phyloP scores from a whole-genome alignment of 176 grass and related monocot genomes.

The Otatea glauca region DNA sequence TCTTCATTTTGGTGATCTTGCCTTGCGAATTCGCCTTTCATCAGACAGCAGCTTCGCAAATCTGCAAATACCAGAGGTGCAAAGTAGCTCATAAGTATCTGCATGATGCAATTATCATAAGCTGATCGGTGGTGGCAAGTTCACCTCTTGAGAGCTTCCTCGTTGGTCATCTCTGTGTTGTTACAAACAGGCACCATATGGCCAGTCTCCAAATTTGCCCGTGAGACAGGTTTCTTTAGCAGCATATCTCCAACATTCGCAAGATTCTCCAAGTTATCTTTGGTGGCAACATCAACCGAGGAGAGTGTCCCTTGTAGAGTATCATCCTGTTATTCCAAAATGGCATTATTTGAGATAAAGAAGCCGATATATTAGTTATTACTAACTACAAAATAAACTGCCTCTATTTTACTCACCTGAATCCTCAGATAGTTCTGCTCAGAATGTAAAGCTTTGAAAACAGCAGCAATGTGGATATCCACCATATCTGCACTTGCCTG shows the following conservation, averaged over 20 bases:
- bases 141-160: conserved; percentile 72
- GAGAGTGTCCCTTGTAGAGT: conserved; percentile 57
- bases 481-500: conserved; percentile 89
- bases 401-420: conserved; percentile 57
- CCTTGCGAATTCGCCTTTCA: conserved; percentile 59
- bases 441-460: conserved; percentile 76
- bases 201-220: conserved; percentile 73
- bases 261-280: conserved; percentile 77
- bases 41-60: conserved; percentile 68
- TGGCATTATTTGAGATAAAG: conserved; percentile 38
- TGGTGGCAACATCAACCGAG: conserved; percentile 70
- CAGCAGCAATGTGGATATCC: conserved; percentile 75
- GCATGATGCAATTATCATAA: neutral
- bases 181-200: conserved; percentile 51
- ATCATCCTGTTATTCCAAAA: conserved; percentile 68
- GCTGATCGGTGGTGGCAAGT: conserved; percentile 24
- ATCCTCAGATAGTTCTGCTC: conserved; percentile 86
- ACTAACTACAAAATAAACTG: conserved; percentile 17
- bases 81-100: conserved; percentile 38
- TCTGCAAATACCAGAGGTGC: conserved; percentile 41
- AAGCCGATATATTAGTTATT: neutral
- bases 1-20: conserved; percentile 62
- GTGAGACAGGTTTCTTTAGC: conserved; percentile 73
- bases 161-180: conserved; percentile 58
- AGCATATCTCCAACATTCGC: conserved; percentile 54